These are phyloP conservation scores for Gamsiella multidivaricata DNA, from an alignment of 192 early-diverging fungal species.

Conservation along the genomic window DNA sequence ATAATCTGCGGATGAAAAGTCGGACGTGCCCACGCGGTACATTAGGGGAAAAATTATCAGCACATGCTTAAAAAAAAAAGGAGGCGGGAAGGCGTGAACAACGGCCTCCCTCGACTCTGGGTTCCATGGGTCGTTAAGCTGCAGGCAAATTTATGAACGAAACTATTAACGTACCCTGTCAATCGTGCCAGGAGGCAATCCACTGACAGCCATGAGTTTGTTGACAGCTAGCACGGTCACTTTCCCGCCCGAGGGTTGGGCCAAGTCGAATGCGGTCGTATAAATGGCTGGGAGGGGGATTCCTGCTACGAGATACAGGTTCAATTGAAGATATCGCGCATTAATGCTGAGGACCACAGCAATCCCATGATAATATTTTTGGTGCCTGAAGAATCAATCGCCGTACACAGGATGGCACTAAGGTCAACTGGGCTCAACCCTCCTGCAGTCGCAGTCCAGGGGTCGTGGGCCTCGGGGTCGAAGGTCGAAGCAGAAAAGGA, in stretches of 20 bases:
- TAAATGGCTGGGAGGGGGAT: conserved; percentile 58
- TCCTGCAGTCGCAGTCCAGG: conserved; percentile 26
- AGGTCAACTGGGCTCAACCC: conserved; percentile 14
- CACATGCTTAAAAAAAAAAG: conserved; percentile 12
- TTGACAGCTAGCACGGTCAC: conserved; percentile 58
- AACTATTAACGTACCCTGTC: conserved; percentile 55
- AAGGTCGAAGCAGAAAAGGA: conserved; percentile 47
- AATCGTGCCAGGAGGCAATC: conserved; percentile 53
- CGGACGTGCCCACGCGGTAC: neutral
- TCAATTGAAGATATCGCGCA: neutral
- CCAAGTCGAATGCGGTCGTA: conserved; percentile 56
- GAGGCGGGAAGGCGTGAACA: conserved; percentile 2
- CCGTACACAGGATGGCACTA: conserved; percentile 36
- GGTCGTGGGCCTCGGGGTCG: conserved; percentile 32
- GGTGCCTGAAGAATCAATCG: too few species aligned
- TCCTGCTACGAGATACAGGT: conserved; percentile 7
- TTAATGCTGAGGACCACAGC: too few species aligned
- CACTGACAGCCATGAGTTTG: conserved; percentile 53
- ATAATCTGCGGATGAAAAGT: conserved; percentile 50
- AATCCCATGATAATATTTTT: too few species aligned
- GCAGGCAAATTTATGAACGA: neutral
- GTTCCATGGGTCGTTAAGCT: too few species aligned
- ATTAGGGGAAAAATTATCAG: neutral
- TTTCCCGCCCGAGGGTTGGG: conserved; percentile 54
- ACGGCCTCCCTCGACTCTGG: too few species aligned